A percentile compares a stretch with the other conserved stretches of the same genome.
Conservation (phyloP, 78 protist genomes). For the Dictyostelium brefeldianum region DNA sequence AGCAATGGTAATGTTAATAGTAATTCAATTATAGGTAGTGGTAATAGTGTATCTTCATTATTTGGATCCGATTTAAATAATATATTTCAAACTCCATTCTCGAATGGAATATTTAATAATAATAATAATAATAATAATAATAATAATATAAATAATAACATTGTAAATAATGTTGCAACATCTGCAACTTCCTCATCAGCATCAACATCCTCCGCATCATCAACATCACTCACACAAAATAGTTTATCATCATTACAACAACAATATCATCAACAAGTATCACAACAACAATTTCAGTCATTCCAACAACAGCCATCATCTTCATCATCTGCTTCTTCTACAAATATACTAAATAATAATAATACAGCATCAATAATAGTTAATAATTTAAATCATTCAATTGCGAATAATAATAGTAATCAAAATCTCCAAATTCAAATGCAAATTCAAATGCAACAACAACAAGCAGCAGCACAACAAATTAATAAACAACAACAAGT, state of each 20-base stretch:
- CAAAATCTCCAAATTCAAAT: background rate
- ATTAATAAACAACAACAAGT: constrained; percentile 16
- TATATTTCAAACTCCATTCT: constrained; percentile 5
- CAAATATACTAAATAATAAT: background rate
- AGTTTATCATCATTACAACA: constrained; percentile 27
- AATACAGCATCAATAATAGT: background rate
- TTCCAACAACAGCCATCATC: background rate
- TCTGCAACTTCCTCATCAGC: background rate
- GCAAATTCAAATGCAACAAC: constrained; percentile 2
- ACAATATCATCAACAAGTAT: constrained; percentile 22
- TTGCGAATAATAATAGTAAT: constrained; percentile 1
- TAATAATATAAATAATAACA: background rate
- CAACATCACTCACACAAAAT: background rate
- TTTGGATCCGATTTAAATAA: background rate
- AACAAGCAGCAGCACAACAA: constrained; percentile 35
- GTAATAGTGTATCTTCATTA: constrained; percentile 12
- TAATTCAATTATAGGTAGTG: background rate
- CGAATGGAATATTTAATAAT: background rate
- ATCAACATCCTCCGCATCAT: background rate
- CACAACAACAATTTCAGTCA: constrained; percentile 11
- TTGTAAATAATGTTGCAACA: background rate
- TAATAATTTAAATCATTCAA: background rate
- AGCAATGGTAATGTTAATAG: background rate
- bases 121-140: background rate
- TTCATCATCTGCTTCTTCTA: background rate